Evolutionary conservation across 2,329 filamentous ascomycete genomes (phyloP), one percentile per base, ranked within the genome.

Genomic region (Aspergillus clavatus): DNA sequence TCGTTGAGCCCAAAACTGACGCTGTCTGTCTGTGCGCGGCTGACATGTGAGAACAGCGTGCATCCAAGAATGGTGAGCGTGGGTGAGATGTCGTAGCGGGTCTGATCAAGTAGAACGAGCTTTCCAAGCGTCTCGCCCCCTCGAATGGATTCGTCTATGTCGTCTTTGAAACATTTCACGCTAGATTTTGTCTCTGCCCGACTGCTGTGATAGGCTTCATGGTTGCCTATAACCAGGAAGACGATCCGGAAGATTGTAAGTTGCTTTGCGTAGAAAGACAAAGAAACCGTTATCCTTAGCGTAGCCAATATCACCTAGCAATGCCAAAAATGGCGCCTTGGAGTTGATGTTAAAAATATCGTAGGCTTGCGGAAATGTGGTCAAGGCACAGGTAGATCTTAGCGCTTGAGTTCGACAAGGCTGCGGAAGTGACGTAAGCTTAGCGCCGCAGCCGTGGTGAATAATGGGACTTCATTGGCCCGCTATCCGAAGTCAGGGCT

Each of bases 301-400:
- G 45, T 69, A 69, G 40, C 76, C 77, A 37, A 80, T 73, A 50
- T 80, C 75, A 24, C 77, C 77, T 0, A 80, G 67, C 0, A 80
- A 63, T 1, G 74, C 76, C 3, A 80, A 66, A 41, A 72, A 69
- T 0, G 72, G 72, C 0, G 75, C 72, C 26, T 56, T 66, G 5
- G 72, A 71, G 0, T 51, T 36, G 26, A 79, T 71, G 5, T 48
- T 38, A 55, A 73, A 80, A 26, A 54, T 33, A 45, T 74, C 69
- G 57, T 79, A 80, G 7, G 61, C 59, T n/a, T n/a, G n/a, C n/a
- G n/a, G n/a, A n/a, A n/a, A n/a, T n/a, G n/a, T n/a, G n/a, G n/a
- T n/a, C n/a, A n/a, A n/a, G n/a, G n/a, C n/a, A n/a, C n/a, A n/a
- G n/a, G n/a, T n/a, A n/a, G n/a, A n/a, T n/a, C n/a, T n/a, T n/a